phyloP scores from a whole-genome alignment of 345 rosid species.

The Eucalyptus leucophloia region DNA sequence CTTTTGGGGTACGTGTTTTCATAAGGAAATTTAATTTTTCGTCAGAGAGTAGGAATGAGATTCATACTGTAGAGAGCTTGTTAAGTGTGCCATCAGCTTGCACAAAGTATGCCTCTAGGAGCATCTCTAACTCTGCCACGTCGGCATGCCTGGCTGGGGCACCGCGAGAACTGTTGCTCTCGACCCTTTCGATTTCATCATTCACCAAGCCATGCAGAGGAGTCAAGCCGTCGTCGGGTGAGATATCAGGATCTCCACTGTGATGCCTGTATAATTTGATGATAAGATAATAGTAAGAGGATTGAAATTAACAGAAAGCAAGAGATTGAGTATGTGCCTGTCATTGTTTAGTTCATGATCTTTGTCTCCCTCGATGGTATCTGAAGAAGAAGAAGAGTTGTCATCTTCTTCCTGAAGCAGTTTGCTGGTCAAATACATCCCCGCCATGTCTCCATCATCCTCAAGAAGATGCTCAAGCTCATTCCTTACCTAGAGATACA shows the following conservation, averaged over 20 bases:
- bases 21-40: not conserved
- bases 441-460: slow-evolving; percentile 38
- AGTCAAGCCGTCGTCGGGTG: not conserved
- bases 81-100: slow-evolving; percentile 24
- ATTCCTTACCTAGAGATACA: slow-evolving; percentile 19
- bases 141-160: not conserved
- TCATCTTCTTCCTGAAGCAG: not conserved
- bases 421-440: slow-evolving; percentile 25
- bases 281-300: not conserved
- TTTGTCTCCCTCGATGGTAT: not conserved
- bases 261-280: not conserved
- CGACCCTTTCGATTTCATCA: not conserved
- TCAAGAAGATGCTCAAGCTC: slow-evolving; percentile 31
- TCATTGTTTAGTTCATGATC: not conserved
- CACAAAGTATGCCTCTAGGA: slow-evolving; percentile 35
- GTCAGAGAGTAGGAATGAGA: not conserved
- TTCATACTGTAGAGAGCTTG: slow-evolving; percentile 28
- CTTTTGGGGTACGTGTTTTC: not conserved
- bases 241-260: not conserved
- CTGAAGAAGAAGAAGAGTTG: not conserved
- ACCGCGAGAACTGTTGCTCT: not conserved
- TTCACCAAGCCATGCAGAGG: not conserved
- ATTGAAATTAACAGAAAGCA: not conserved
- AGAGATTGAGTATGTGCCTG: not conserved
- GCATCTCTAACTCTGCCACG: slow-evolving; percentile 29